Base-by-base conservation (phyloP, 495 filamentous ascomycete genomes). In the Penicillium silybi region DNA sequence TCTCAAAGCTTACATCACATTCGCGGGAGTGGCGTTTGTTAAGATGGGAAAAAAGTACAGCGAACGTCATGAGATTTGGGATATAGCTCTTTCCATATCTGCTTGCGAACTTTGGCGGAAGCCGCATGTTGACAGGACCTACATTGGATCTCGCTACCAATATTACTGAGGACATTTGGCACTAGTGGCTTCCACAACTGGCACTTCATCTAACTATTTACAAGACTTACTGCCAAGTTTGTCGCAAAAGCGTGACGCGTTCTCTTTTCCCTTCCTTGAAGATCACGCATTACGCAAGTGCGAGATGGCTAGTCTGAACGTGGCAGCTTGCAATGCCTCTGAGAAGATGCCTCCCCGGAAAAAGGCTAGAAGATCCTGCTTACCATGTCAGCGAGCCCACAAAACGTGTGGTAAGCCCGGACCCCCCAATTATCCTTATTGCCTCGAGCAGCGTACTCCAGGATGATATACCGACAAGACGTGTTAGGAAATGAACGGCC, bases 401-500 rank as follows among this genome's bases (percentile, higher is more conserved):
- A 54, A 54, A 29, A 49, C 52, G 29, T 56, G 53, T 23, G 53
- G 48, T 56, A 43, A 6, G 48, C n/a, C 3, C 8, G 10, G 3
- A 3, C 3, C 3, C 32, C 32, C 22, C 22, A 23, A 23, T 23
- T 35, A 35, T 35, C 8, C 15, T 10, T n/a, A 35, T 35, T 23
- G 22, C 6, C 2, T 23, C 22, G 22, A 23, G 22, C 2, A 23
- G 6, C 22, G 6, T 6, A 23, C 22, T 23, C 32, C 15, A 35
- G 32, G 32, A 35, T 10, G 15, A 35, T 17, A 16, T 19, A 27
- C 40, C 50, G 11, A 53, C n/a, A 17, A 10, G 8, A 4, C 0
- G 16, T 3, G 25, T 13, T 25, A 57, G 54, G 54, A 20, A 53
- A 57, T 40, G 50, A 57, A 23, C 35, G 54, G 2, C 54, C 54